Conservation (phyloP, 768 basidiomycete genomes). For the Crucibulum laeve region DNA sequence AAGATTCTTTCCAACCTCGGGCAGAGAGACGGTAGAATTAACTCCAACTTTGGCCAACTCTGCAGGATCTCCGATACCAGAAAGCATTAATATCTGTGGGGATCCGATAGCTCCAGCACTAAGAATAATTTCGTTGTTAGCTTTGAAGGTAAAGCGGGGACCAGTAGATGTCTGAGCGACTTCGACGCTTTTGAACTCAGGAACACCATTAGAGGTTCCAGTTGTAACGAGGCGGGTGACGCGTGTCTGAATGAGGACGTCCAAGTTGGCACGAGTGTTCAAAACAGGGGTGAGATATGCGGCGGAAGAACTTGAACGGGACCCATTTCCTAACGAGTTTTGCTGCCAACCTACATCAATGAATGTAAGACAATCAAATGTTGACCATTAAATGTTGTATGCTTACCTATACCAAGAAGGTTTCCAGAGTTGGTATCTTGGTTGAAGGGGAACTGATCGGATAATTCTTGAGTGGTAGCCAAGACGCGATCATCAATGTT, state of each 20-base stretch:
- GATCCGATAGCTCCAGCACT: slow-evolving; percentile 1
- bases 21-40: slow-evolving; percentile 18
- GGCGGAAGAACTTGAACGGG: slow-evolving; percentile 18
- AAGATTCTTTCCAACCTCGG: neutral
- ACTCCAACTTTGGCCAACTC: neutral
- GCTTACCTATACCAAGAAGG: slow-evolving; percentile 26
- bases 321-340: slow-evolving; percentile 8
- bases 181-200: slow-evolving; percentile 2
- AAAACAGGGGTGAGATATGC: slow-evolving; percentile 19
- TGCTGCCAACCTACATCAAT: slow-evolving; percentile 16
- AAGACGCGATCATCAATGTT: slow-evolving; percentile 21
- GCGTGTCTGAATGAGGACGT: slow-evolving; percentile 15
- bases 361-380: neutral
- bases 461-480: slow-evolving; percentile 19
- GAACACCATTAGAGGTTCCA: neutral
- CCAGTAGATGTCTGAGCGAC: neutral
- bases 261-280: slow-evolving; percentile 16
- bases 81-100: slow-evolving; percentile 3
- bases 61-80: neutral
- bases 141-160: neutral
- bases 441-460: slow-evolving; percentile 29
- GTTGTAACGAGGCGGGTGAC: slow-evolving; percentile 12
- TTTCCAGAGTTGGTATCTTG: slow-evolving; percentile 29
- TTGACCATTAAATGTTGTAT: neutral
- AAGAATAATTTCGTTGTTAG: slow-evolving; percentile 2